Conservation (phyloP, 805 yeast genomes). For the Jamesozyma hellenica region DNA sequence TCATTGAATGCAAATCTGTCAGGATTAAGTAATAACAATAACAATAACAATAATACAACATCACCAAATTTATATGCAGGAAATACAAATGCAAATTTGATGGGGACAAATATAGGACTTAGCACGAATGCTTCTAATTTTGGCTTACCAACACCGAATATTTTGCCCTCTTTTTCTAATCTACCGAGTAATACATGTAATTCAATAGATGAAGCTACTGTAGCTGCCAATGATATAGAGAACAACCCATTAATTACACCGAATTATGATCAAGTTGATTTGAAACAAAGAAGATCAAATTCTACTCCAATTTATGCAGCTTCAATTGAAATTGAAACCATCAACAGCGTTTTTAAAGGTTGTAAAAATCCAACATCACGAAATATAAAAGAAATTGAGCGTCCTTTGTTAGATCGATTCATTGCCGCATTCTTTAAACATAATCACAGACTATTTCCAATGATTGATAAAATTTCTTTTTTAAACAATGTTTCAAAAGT, state of each 20-base stretch:
- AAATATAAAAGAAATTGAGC: slow-evolving; percentile 24
- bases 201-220: neutral
- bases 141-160: no score
- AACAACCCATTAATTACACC: neutral
- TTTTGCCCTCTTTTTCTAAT: neutral
- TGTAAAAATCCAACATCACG: slow-evolving; percentile 18
- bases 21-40: neutral
- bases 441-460: slow-evolving; percentile 36
- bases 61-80: no score
- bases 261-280: no score
- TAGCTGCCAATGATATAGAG: neutral
- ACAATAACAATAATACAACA: neutral
- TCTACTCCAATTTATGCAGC: slow-evolving; percentile 25
- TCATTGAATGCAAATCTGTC: neutral
- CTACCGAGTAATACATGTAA: neutral
- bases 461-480: slow-evolving; percentile 33
- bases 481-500: slow-evolving; percentile 26
- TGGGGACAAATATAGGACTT: neutral
- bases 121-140: no score
- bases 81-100: neutral
- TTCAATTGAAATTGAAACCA: slow-evolving; percentile 25
- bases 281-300: slow-evolving; percentile 1
- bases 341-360: slow-evolving; percentile 24
- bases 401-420: slow-evolving; percentile 29
- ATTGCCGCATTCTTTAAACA: slow-evolving; percentile 38